Evolutionary conservation across 2,329 filamentous ascomycete species (phyloP), one percentile per base, ranked within the genome.

Genomic region (Clonostachys sp.): DNA sequence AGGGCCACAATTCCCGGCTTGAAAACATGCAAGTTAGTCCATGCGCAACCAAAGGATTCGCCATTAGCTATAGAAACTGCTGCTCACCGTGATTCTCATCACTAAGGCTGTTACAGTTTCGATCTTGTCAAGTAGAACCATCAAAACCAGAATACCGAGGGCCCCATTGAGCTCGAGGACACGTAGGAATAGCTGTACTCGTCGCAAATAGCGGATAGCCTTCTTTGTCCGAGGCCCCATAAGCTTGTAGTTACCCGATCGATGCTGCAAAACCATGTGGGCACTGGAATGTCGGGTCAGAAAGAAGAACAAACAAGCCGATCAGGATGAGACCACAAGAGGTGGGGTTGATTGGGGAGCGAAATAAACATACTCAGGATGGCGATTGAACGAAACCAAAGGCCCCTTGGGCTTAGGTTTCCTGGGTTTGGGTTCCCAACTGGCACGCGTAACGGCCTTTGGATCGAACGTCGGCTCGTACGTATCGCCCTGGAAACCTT

Each of bases 391-490:
- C 50, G 86, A 80, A 52, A 96, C 70, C 53, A 95, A 70, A 12
- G 90, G 91, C 0, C 90, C 91, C 46, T 87, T 75, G 41, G 76
- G 78, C 74, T 87, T 86, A 40, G 80, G 75, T 59, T 77, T 84
- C 24, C 69, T 73, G 39, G 80, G 72, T 46, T 81, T 80, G 12
- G 81, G 78, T 59, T 82, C 72, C 73, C 81, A 88, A 68, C 87
- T 92, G 52, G 89, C 87, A 61, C 90, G 80, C 18, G 90, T 91
- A 44, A 91, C 79, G 50, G 88, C 87, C 65, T 91, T 95, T 44
- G 92, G 91, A 59, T 96, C 91, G 67, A 95, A 95, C n/a, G 63
- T 70, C 59, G 59, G 71, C 24, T 30, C 24, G 24, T 30, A 30
- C 24, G 24, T 30, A 10, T 30, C 24, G 24, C 24, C 24, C 24